These are phyloP conservation scores for Pulveroboletus sp. DNA, from an alignment of 768 basidiomycete genomes.

Conservation along the genomic window DNA sequence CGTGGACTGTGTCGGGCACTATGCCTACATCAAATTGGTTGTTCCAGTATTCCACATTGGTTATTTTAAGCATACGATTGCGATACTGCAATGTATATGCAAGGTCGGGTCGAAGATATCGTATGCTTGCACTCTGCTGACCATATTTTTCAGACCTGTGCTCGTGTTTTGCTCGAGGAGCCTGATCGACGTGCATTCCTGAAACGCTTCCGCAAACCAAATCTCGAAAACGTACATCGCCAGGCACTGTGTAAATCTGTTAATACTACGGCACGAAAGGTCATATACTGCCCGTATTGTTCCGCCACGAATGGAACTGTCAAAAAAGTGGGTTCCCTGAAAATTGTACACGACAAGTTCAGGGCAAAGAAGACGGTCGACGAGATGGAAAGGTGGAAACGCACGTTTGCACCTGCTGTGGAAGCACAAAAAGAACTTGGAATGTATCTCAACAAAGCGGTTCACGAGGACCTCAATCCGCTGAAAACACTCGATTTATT, in stretches of 20 bases:
- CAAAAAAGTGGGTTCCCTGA: conserved; percentile 92
- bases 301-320: conserved; percentile 91
- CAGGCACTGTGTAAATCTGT: conserved; percentile 81
- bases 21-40: conserved; percentile 95
- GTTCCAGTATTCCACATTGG: conserved; percentile 99
- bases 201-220: conserved; percentile 85
- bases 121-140: neutral
- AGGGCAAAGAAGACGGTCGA: conserved; percentile 89
- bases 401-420: conserved; percentile 76
- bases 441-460: conserved; percentile 81
- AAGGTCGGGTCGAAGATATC: conserved; percentile 52
- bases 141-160: conserved; percentile 65
- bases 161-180: conserved; percentile 86
- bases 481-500: conserved; percentile 92
- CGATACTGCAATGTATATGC: conserved; percentile 93
- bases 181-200: conserved; percentile 81
- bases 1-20: conserved; percentile 96
- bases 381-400: conserved; percentile 85
- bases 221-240: conserved; percentile 91
- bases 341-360: conserved; percentile 98
- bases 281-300: conserved; percentile 90
- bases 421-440: conserved; percentile 86
- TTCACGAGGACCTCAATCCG: conserved; percentile 92
- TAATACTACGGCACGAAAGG: conserved; percentile 83
- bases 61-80: conserved; percentile 94